Evolutionary conservation across 345 rosid species (phyloP).

Genomic region (Lepidium didymum): DNA sequence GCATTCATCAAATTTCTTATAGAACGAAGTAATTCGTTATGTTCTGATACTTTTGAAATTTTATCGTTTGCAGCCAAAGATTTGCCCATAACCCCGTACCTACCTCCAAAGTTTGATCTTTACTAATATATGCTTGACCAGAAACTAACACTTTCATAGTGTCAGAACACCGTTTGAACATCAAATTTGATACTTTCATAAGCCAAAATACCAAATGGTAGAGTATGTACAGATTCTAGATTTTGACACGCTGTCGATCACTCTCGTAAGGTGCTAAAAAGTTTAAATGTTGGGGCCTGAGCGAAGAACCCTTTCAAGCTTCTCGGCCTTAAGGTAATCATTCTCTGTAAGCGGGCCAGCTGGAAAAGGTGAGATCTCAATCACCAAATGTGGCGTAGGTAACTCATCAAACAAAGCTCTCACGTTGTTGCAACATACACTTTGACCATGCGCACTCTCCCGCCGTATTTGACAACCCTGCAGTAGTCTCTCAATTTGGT

Average conservation of each 20-base stretch:
- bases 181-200: neutral
- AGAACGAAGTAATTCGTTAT: too few species aligned
- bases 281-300: slow-evolving; percentile 61
- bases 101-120: too few species aligned
- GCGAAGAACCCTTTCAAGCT: slow-evolving; percentile 76
- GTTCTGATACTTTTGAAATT: too few species aligned
- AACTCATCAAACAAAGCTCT: slow-evolving; percentile 95
- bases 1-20: neutral
- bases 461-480: slow-evolving; percentile 96
- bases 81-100: too few species aligned
- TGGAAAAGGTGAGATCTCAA: slow-evolving; percentile 86
- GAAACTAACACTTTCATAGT: neutral
- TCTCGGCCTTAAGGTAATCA: slow-evolving; percentile 90
- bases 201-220: neutral
- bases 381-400: slow-evolving; percentile 77
- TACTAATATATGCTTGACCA: neutral
- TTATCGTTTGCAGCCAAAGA: too few species aligned
- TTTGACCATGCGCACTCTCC: slow-evolving; percentile 93
- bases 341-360: slow-evolving; percentile 71
- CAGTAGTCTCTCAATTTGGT: neutral
- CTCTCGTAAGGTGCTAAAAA: neutral
- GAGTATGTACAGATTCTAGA: slow-evolving; percentile 41
- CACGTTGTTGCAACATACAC: slow-evolving; percentile 95
- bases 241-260: slow-evolving; percentile 9
- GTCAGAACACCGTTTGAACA: neutral